Evolutionary conservation across 305 asterid species (phyloP), one percentile per base, ranked within the genome.

Genomic region (Fraxinus dipetala): DNA sequence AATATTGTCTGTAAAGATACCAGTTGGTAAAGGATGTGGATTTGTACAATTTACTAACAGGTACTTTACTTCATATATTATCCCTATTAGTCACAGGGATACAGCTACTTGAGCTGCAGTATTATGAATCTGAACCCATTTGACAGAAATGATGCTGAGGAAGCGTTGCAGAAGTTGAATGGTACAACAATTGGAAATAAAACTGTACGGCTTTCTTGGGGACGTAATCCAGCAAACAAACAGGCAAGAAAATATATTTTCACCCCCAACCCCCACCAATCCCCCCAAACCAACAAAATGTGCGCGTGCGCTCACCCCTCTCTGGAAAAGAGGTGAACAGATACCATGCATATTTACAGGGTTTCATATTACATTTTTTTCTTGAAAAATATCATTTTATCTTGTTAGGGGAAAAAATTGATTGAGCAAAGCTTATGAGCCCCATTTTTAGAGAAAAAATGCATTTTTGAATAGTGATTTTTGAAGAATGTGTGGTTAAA

Each of bases 131-230:
- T 43, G 36, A 51, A 81, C 40, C n/a, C 61, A 40, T 74, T 75
- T 67, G 79, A 30, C 90, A 95, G 98, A 86, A 83, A 81, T 80
- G 95, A 92, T 72, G 98, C 98, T 1, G 97, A 92, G 90, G 98
- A 93, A 84, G 99, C 98, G 43, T 85, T 95, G 90, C 93, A 91
- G 90, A 89, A 91, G 83, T 85, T 95, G 90, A 93, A 84, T 77
- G 97, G 98, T 18, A 90, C 95, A 24, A 88, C 89, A 1, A 94
- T 94, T 59, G 98, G 99, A 69, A 94, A 94, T 84, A 95, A 94
- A 87, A 89, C 94, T 45, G 97, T 95, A 36, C 93, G 99, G 4
- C 99, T 95, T 48, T 93, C 99, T 70, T 95, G 98, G 99, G 99
- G 99, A 31, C 97, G 98, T 35, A 94, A 90, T 89, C 97, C 97